A percentile compares a stretch with the other conserved stretches of the same genome.
phyloP scores from a whole-genome alignment of 2,329 filamentous ascomycete genomes.

The Colletotrichum sp. region DNA sequence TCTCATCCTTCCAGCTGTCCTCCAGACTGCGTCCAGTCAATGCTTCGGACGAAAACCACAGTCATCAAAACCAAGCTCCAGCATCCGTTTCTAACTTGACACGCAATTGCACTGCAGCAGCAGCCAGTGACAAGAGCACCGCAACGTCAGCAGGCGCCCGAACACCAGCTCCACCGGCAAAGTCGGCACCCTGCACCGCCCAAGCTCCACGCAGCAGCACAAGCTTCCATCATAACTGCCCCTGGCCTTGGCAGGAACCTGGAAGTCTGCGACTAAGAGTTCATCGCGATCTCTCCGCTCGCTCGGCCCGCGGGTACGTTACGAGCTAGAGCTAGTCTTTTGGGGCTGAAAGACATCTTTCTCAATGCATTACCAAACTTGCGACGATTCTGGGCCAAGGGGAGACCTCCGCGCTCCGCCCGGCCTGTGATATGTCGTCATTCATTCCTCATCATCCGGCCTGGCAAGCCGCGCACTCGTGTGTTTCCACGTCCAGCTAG shows the following conservation, averaged over 20 bases:
- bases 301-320: constrained; percentile 1
- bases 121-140: neutral
- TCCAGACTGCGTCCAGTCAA: neutral
- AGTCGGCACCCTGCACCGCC: constrained; percentile 12
- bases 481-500: neutral
- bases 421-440: constrained; percentile 12
- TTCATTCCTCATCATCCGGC: constrained; percentile 8
- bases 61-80: neutral
- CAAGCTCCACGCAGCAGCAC: neutral
- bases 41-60: neutral
- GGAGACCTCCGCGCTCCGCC: constrained; percentile 1
- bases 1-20: neutral
- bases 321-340: neutral
- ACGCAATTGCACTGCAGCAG: neutral
- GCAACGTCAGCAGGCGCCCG: neutral
- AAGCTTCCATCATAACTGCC: neutral
- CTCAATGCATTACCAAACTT: neutral
- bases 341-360: neutral
- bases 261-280: neutral
- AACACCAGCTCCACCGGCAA: constrained; percentile 4
- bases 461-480: neutral
- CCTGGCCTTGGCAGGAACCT: constrained; percentile 13
- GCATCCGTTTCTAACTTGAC: neutral
- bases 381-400: neutral
- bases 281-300: neutral